Evolutionary conservation across 179 eudicot species (phyloP).

Genomic region (Spergularia azorica): DNA sequence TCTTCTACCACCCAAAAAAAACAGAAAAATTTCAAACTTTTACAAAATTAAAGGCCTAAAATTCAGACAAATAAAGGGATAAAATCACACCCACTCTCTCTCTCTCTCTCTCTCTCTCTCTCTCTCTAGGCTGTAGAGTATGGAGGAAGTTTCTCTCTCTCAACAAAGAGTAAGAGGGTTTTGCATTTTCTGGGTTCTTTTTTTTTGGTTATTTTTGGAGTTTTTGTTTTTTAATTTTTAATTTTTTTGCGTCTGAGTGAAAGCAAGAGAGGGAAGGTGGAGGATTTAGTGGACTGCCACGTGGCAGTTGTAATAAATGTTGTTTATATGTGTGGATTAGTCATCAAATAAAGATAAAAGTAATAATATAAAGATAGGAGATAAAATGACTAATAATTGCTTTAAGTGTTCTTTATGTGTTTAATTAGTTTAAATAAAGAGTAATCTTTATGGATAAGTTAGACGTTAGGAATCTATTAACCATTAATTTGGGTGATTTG

Average conservation of each 20-base stretch:
- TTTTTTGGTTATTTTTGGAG: not conserved
- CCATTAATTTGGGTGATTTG: no score
- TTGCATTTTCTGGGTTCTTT: constrained; percentile 35
- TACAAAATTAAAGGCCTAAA: not conserved
- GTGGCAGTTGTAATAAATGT: constrained; percentile 29
- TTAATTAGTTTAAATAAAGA: no score
- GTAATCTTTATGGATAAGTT: no score
- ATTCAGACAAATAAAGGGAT: constrained; percentile 8
- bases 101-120: constrained; percentile 12
- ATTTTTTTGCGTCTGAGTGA: not conserved
- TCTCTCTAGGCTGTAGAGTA: not conserved
- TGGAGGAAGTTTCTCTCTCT: constrained; percentile 22
- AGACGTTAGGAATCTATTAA: no score
- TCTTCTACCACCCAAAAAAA: not conserved
- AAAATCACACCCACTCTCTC: constrained; percentile 14
- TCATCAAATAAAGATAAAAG: not conserved
- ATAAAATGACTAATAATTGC: not conserved
- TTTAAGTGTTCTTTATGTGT: no score
- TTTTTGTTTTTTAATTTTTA: constrained; percentile 1
- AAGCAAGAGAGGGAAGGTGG: constrained; percentile 32
- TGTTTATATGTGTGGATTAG: not conserved
- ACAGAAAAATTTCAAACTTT: not conserved
- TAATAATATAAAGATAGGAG: not conserved
- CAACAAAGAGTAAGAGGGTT: constrained; percentile 16
- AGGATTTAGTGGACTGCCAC: constrained; percentile 14